Evolutionary conservation across 2,329 filamentous ascomycete species (phyloP).

Genomic region (Iodosphaeria phyllophila): DNA sequence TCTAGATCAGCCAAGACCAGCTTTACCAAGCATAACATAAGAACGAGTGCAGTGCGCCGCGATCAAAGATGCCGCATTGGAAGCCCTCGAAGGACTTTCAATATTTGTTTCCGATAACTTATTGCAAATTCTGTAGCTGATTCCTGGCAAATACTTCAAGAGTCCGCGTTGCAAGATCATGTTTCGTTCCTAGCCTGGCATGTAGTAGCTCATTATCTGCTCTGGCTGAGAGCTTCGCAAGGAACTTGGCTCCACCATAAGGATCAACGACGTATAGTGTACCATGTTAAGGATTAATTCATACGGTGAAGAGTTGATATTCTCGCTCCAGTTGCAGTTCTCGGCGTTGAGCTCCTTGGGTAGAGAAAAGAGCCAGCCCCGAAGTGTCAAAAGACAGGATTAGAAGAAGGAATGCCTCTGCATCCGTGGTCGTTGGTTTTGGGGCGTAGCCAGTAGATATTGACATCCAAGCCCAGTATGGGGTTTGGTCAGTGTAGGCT

Average conservation of each 20-base stretch:
- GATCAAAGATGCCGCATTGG: too few relatives aligned
- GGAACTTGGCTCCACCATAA: background rate
- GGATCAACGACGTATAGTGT: background rate
- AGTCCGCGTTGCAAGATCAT: too few relatives aligned
- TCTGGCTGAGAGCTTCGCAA: too few relatives aligned
- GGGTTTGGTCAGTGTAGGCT: background rate
- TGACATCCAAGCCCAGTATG: background rate
- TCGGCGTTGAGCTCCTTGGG: background rate
- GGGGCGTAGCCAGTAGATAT: background rate
- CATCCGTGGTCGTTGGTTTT: background rate
- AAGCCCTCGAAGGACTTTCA: too few relatives aligned
- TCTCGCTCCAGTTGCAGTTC: background rate
- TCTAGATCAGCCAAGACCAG: too few relatives aligned
- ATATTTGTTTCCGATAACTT: too few relatives aligned
- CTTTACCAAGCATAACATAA: too few relatives aligned
- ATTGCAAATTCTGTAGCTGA: too few relatives aligned
- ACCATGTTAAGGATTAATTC: conserved; percentile 1
- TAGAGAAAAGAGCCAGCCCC: background rate
- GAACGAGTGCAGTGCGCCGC: too few relatives aligned
- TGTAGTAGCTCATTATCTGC: too few relatives aligned
- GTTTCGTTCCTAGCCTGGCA: too few relatives aligned
- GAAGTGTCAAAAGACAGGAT: conserved; percentile 1
- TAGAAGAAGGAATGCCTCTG: conserved; percentile 1
- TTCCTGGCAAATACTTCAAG: too few relatives aligned
- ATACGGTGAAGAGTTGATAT: background rate